Evolutionary conservation across 257 asterid genomes (phyloP).

Genomic region (Nicotiana tabacum): DNA sequence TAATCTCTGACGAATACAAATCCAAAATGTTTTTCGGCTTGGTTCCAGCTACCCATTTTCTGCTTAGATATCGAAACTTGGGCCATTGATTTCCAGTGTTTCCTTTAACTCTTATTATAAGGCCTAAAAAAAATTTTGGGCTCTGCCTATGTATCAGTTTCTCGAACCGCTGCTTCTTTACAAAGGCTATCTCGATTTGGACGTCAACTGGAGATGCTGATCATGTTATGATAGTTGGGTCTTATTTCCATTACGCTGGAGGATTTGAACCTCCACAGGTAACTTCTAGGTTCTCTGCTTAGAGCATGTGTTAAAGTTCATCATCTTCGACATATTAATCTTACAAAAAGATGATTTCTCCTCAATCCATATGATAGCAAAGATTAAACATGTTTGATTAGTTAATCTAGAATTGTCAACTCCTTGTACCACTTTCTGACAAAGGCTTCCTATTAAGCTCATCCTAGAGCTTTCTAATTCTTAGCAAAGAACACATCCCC

Average conservation of each 20-base stretch:
- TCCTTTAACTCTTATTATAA: neutral
- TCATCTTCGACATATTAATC: neutral
- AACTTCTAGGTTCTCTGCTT: constrained; percentile 11
- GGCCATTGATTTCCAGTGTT: neutral
- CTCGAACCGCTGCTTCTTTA: constrained; percentile 95
- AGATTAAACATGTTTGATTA: neutral
- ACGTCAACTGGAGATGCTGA: constrained; percentile 95
- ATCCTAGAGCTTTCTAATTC: neutral
- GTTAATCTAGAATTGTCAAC: neutral
- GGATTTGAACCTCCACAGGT: constrained; percentile 98
- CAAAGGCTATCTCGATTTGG: constrained; percentile 95
- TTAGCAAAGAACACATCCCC: neutral
- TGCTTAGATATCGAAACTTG: neutral
- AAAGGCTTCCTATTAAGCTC: neutral
- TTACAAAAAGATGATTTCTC: neutral
- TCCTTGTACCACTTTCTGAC: neutral
- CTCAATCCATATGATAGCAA: neutral
- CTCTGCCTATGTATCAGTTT: constrained; percentile 43
- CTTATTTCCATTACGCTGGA: constrained; percentile 95
- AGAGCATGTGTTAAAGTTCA: neutral
- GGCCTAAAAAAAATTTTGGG: neutral
- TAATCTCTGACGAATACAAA: neutral
- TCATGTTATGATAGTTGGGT: constrained; percentile 84
- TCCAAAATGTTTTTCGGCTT: neutral
- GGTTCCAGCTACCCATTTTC: neutral